A percentile compares a stretch with the other conserved stretches of the same genome.
Evolutionary conservation across 768 basidiomycete species (phyloP).

Genomic region (Paxillus ammoniavirescens): DNA sequence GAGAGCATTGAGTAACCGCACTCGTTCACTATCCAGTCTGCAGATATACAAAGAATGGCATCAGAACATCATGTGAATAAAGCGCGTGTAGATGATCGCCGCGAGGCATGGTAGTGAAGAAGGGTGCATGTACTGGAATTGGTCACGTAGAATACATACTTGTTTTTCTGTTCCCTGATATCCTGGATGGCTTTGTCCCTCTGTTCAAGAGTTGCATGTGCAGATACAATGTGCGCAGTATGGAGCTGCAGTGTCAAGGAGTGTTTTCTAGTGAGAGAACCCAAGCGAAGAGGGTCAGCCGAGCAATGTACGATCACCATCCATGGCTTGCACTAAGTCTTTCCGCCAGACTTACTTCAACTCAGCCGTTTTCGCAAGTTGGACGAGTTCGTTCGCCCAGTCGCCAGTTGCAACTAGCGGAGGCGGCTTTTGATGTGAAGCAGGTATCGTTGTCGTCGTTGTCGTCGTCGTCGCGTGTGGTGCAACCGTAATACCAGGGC

Average conservation of each 20-base stretch:
- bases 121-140: background rate
- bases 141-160: conserved; percentile 43
- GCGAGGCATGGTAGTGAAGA: background rate
- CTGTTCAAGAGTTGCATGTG: conserved; percentile 75
- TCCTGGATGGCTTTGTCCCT: conserved; percentile 80
- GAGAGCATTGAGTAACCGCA: conserved; percentile 62
- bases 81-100: background rate
- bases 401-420: conserved; percentile 80
- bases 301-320: background rate
- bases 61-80: conserved; percentile 15
- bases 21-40: conserved; percentile 76
- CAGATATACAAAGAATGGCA: conserved; percentile 1
- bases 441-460: conserved; percentile 19
- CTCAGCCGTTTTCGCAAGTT: conserved; percentile 84
- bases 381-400: conserved; percentile 85
- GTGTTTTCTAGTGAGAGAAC: conserved; percentile 57
- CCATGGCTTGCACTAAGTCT: background rate
- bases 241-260: conserved; percentile 81
- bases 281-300: conserved; percentile 8
- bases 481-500: conserved; percentile 30
- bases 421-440: conserved; percentile 25
- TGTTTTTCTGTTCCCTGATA: conserved; percentile 80
- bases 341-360: conserved; percentile 61
- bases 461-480: conserved; percentile 30
- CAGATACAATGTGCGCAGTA: conserved; percentile 83